Conservation (phyloP, 2,329 filamentous ascomycete genomes). For the Coniochaeta sp. region DNA sequence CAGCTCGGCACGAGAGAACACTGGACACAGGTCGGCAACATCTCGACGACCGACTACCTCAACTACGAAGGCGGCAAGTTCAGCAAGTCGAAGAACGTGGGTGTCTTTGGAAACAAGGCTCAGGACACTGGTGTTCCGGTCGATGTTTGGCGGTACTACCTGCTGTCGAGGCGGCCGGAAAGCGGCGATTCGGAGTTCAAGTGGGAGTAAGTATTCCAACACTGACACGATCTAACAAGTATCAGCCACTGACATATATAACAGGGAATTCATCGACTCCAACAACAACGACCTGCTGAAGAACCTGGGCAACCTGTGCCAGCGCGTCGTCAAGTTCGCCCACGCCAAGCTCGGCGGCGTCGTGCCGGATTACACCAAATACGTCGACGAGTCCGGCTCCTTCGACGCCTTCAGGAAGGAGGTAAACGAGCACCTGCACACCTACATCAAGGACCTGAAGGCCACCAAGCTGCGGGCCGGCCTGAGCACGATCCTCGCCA, state of each 20-base stretch:
- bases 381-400: conserved; percentile 37
- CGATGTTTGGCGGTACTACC: conserved; percentile 91
- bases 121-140: conserved; percentile 77
- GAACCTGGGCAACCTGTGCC: conserved; percentile 69
- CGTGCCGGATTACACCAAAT: conserved; percentile 54
- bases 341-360: conserved; percentile 66
- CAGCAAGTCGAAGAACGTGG: conserved; percentile 81
- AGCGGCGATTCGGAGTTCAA: conserved; percentile 83
- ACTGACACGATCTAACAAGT: neutral
- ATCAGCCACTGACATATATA: neutral
- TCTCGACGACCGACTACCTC: conserved; percentile 84
- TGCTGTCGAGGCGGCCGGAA: conserved; percentile 79
- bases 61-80: conserved; percentile 90
- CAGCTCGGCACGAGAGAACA: conserved; percentile 77
- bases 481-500: conserved; percentile 42
- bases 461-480: conserved; percentile 63
- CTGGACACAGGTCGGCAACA: conserved; percentile 84
- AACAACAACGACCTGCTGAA: conserved; percentile 88
- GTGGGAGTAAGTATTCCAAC: conserved; percentile 50
- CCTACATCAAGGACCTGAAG: conserved; percentile 63
- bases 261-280: conserved; percentile 27
- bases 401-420: conserved; percentile 50
- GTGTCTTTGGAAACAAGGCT: conserved; percentile 86
- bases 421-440: conserved; percentile 57
- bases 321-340: conserved; percentile 67